Evolutionary conservation across 306 rosid genomes (phyloP).

Genomic region (Fagus crenata): DNA sequence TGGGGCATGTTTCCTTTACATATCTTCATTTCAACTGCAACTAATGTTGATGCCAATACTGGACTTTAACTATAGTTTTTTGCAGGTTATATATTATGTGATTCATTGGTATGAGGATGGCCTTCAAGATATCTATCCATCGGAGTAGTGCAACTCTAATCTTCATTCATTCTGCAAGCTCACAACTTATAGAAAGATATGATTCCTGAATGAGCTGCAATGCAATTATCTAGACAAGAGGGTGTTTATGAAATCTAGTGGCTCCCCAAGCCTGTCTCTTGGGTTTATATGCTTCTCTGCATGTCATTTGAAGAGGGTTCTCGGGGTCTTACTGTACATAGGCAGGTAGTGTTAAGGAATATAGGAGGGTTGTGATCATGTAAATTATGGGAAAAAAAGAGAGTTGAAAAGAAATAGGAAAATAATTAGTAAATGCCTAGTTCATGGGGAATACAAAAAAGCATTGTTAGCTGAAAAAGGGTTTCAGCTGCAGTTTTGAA

Average conservation of each 20-base stretch:
- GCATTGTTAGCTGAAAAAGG: constrained; percentile 33
- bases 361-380: constrained; percentile 51
- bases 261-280: constrained; percentile 2
- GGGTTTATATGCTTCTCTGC: constrained; percentile 32
- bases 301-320: constrained; percentile 40
- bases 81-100: constrained; percentile 22
- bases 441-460: constrained; percentile 35
- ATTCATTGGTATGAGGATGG: constrained; percentile 26
- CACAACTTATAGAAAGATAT: constrained; percentile 16
- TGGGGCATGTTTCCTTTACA: not conserved
- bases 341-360: constrained; percentile 39
- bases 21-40: not conserved
- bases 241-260: constrained; percentile 13
- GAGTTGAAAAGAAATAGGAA: constrained; percentile 51
- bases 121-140: constrained; percentile 12
- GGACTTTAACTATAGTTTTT: not conserved
- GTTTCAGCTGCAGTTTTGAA: constrained; percentile 43
- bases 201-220: constrained; percentile 23
- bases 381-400: constrained; percentile 46
- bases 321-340: constrained; percentile 58
- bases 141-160: not conserved
- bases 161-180: constrained; percentile 20
- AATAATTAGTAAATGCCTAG: constrained; percentile 44
- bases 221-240: constrained; percentile 21
- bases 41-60: not conserved